Evolutionary conservation across 331 rosid genomes (phyloP).

Genomic region (Pyracantha coccinea): DNA sequence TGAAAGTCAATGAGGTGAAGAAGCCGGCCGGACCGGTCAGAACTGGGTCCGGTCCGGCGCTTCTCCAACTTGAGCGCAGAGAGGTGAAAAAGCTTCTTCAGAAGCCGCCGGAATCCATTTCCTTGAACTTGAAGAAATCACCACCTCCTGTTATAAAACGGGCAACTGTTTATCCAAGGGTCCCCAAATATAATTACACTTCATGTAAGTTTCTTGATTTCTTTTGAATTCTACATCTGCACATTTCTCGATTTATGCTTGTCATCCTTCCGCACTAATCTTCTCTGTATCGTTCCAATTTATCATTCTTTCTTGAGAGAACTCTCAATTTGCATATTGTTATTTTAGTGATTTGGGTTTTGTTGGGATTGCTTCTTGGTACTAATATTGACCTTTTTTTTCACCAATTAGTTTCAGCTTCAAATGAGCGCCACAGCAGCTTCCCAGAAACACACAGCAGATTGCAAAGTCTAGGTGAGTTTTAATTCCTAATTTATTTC

Average conservation of each 20-base stretch:
- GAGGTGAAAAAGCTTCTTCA: conserved; percentile 38
- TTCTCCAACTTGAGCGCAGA: conserved; percentile 12
- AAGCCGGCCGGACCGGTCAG: not conserved
- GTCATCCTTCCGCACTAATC: too few relatives aligned
- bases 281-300: too few relatives aligned
- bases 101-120: conserved; percentile 31
- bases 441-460: conserved; percentile 66
- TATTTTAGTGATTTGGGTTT: not conserved
- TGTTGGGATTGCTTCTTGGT: not conserved
- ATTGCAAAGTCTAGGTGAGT: conserved; percentile 66
- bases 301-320: too few relatives aligned
- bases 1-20: conserved; percentile 24
- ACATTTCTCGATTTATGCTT: too few relatives aligned
- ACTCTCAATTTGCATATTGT: not conserved
- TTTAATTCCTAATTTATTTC: conserved; percentile 1
- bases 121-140: conserved; percentile 27
- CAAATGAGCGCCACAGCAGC: conserved; percentile 30
- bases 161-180: conserved; percentile 13
- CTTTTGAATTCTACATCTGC: not conserved
- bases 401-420: conserved; percentile 24
- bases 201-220: conserved; percentile 35
- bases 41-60: too few relatives aligned
- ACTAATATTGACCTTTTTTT: not conserved
- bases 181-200: not conserved
- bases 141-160: conserved; percentile 43